Conservation (phyloP, 352 stramenopile genomes). For the Phytopythium litorale region DNA sequence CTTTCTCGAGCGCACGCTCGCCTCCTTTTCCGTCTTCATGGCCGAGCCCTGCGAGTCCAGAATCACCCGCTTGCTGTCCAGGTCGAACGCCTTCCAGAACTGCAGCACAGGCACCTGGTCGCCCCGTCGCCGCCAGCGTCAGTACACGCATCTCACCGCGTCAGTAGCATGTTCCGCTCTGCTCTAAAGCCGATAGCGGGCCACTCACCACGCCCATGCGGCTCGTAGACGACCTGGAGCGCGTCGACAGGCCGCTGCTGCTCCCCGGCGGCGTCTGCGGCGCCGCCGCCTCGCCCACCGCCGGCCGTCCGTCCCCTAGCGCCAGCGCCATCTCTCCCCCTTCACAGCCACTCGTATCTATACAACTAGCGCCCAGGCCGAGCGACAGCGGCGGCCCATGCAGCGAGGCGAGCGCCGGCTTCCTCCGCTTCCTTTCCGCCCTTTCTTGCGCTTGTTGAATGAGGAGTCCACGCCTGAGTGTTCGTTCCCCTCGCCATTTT, state of each 20-base stretch:
- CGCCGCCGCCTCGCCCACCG: background rate
- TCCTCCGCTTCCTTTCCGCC: background rate
- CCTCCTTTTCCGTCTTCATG: slow-evolving; percentile 86
- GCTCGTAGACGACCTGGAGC: slow-evolving; percentile 12
- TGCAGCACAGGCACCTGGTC: slow-evolving; percentile 54
- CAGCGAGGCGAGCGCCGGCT: background rate
- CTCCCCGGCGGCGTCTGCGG: slow-evolving; percentile 10
- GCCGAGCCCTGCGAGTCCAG: slow-evolving; percentile 70
- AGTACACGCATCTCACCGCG: too few species aligned
- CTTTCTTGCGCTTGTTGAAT: background rate
- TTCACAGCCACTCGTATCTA: background rate
- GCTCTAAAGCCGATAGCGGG: too few species aligned
- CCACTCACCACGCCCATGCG: slow-evolving; percentile 18
- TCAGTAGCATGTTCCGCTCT: too few species aligned
- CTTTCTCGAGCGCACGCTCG: slow-evolving; percentile 73
- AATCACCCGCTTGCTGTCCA: slow-evolving; percentile 81
- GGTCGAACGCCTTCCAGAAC: slow-evolving; percentile 87
- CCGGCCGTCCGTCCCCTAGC: background rate
- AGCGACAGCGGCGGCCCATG: background rate
- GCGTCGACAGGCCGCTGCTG: slow-evolving; percentile 7
- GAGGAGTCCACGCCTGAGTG: too few species aligned
- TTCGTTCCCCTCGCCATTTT: background rate
- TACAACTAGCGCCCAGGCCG: background rate
- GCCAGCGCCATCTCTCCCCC: background rate
- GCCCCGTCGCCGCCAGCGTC: too few species aligned